Evolutionary conservation across 441 rosid genomes (phyloP).

Genomic region (Populus hybrid): DNA sequence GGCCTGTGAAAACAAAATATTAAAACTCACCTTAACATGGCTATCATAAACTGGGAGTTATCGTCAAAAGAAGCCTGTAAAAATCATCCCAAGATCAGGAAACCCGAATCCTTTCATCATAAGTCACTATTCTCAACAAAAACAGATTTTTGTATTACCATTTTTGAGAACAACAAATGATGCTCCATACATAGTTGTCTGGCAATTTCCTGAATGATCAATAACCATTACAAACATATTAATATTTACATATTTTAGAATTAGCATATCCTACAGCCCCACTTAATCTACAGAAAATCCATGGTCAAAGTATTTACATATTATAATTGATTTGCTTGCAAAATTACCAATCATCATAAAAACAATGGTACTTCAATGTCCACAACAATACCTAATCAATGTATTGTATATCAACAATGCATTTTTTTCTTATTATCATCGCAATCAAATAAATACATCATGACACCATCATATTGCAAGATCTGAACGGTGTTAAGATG

Average conservation of each 20-base stretch:
- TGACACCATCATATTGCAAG: neutral
- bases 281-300: neutral
- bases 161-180: slow-evolving; percentile 64
- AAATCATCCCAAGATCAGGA: slow-evolving; percentile 22
- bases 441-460: neutral
- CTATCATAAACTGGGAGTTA: slow-evolving; percentile 80
- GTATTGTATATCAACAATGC: too few relatives aligned
- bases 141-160: slow-evolving; percentile 40
- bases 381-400: too few relatives aligned
- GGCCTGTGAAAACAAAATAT: neutral
- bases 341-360: neutral
- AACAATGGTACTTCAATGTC: neutral
- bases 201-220: slow-evolving; percentile 67
- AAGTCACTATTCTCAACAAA: slow-evolving; percentile 15
- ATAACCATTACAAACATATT: slow-evolving; percentile 2
- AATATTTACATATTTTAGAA: slow-evolving; percentile 21
- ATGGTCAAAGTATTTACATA: neutral
- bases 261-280: neutral
- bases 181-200: slow-evolving; percentile 81
- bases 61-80: slow-evolving; percentile 92
- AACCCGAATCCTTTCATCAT: slow-evolving; percentile 7
- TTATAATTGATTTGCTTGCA: too few relatives aligned
- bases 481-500: neutral
- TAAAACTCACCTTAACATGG: slow-evolving; percentile 68
- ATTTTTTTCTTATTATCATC: neutral